These are phyloP conservation scores for Sanghuangporus weigelae DNA, from an alignment of 1,284 basidiomycete genomes.

Conservation along the genomic window DNA sequence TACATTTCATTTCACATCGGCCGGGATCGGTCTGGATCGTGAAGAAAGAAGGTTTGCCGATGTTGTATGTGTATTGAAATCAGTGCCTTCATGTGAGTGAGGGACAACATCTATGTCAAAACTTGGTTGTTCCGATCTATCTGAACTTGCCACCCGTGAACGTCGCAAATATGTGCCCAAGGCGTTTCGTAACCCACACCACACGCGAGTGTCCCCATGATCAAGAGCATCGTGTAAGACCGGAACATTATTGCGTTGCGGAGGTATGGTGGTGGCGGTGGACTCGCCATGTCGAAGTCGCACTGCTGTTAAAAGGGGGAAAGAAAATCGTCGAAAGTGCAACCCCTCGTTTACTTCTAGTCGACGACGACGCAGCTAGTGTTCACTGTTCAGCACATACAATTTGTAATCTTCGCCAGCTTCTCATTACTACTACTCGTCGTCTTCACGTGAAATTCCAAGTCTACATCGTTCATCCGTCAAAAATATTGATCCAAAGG, in stretches of 20 bases:
- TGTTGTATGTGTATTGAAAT: too few species aligned
- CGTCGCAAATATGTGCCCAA: too few species aligned
- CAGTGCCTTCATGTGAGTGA: too few species aligned
- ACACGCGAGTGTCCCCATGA: neutral
- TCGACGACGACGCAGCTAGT: neutral
- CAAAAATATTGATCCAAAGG: neutral
- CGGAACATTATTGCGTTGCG: neutral
- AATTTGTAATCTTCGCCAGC: neutral
- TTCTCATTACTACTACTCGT: neutral
- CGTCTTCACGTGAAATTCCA: constrained; percentile 3
- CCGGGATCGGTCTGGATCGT: too few species aligned
- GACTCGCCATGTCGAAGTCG: neutral
- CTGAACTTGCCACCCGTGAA: too few species aligned
- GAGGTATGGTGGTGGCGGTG: neutral
- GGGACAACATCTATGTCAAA: too few species aligned
- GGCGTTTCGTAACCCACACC: neutral
- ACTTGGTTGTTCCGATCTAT: too few species aligned
- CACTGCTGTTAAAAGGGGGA: neutral
- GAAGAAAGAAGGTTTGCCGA: too few species aligned
- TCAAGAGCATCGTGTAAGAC: neutral
- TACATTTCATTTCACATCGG: too few species aligned
- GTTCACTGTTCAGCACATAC: neutral
- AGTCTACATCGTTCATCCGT: neutral
- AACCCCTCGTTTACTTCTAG: neutral
- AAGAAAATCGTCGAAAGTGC: neutral